These are phyloP conservation scores for Exophiala mesophila DNA, from an alignment of 2,329 filamentous ascomycete species.

Conservation along the genomic window DNA sequence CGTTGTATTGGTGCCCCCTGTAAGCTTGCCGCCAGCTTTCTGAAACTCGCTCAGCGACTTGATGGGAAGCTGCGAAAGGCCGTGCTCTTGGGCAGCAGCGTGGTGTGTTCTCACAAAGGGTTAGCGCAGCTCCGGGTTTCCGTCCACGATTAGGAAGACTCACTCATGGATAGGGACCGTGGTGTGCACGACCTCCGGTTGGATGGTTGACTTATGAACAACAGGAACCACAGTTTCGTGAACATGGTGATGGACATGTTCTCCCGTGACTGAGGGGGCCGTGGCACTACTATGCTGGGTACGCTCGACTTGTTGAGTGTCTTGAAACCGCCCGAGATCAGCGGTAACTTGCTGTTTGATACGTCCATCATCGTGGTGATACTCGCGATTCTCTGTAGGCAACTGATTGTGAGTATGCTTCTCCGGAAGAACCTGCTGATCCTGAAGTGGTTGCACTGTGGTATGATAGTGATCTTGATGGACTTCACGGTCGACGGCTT, in stretches of 20 bases:
- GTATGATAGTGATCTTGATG: conserved; percentile 71
- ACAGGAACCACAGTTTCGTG: conserved; percentile 68
- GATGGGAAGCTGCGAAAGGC: conserved; percentile 57
- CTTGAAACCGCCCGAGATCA: conserved; percentile 53
- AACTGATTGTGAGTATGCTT: conserved; percentile 57
- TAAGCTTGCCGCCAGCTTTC: conserved; percentile 49
- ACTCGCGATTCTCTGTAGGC: conserved; percentile 56
- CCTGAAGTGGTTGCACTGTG: conserved; percentile 59
- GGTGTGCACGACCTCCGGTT: conserved; percentile 59
- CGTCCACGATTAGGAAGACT: too few species aligned
- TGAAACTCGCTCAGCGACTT: conserved; percentile 63
- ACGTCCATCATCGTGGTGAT: conserved; percentile 55
- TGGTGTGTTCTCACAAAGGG: conserved; percentile 51
- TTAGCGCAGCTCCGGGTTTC: too few species aligned
- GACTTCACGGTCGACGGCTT: conserved; percentile 62
- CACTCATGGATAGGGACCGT: conserved; percentile 66
- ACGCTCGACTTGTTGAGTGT: conserved; percentile 44
- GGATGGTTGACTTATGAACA: conserved; percentile 63
- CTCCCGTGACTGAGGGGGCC: conserved; percentile 50
- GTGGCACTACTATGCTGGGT: conserved; percentile 47
- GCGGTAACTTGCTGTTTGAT: conserved; percentile 45
- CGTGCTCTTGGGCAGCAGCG: conserved; percentile 61
- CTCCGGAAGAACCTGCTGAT: conserved; percentile 55
- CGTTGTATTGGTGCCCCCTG: conserved; percentile 32
- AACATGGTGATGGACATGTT: conserved; percentile 58